phyloP scores from a whole-genome alignment of 2,329 filamentous ascomycete genomes.

The Cercospora beticola region DNA sequence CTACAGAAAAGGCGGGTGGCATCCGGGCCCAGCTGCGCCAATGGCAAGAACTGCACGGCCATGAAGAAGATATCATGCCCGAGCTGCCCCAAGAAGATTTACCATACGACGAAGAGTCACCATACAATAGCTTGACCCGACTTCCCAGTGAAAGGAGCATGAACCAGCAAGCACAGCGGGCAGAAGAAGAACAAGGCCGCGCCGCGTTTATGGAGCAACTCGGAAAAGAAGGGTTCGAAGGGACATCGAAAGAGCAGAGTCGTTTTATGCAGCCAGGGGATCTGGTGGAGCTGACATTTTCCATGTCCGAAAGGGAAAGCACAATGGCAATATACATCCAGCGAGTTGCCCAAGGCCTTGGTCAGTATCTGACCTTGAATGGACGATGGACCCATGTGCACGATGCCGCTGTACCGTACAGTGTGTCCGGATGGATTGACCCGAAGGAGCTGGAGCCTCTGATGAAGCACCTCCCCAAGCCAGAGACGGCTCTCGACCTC shows the following conservation, averaged over 20 bases:
- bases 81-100: slow-evolving; percentile 24
- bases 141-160: slow-evolving; percentile 33
- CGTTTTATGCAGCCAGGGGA: slow-evolving; percentile 47
- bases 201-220: slow-evolving; percentile 23
- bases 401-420: slow-evolving; percentile 47
- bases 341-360: slow-evolving; percentile 9
- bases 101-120: slow-evolving; percentile 29
- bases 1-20: slow-evolving; percentile 20
- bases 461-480: slow-evolving; percentile 52
- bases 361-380: slow-evolving; percentile 52
- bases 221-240: slow-evolving; percentile 35
- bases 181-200: slow-evolving; percentile 30
- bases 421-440: slow-evolving; percentile 51
- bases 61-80: slow-evolving; percentile 20
- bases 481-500: slow-evolving; percentile 36
- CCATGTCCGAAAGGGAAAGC: slow-evolving; percentile 38
- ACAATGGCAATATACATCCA: slow-evolving; percentile 53
- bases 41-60: slow-evolving; percentile 48
- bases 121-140: slow-evolving; percentile 33
- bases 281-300: slow-evolving; percentile 48
- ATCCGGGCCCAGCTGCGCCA: slow-evolving; percentile 41
- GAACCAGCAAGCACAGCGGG: slow-evolving; percentile 26
- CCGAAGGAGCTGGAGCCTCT: slow-evolving; percentile 48
- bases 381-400: slow-evolving; percentile 49
- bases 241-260: slow-evolving; percentile 36